A percentile compares a stretch with the other conserved stretches of the same genome.
phyloP scores from a whole-genome alignment of 169 alveolate species.

The Plasmodium billcollinsi region DNA sequence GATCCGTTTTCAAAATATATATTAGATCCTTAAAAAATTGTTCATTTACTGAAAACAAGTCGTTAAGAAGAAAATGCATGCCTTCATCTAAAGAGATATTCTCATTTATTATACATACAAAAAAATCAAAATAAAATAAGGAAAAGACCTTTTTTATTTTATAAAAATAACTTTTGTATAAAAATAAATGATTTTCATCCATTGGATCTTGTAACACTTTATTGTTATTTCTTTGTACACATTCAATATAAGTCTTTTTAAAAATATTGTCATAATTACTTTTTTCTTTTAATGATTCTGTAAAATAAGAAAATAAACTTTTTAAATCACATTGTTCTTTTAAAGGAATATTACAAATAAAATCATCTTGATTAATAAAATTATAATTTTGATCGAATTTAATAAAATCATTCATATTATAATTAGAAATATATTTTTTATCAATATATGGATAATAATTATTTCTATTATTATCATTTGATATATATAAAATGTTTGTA shows the following conservation, averaged over 20 bases:
- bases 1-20: background rate
- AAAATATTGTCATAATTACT: conserved; percentile 12
- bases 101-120: conserved; percentile 37
- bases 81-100: conserved; percentile 16
- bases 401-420: conserved; percentile 10
- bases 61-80: conserved; percentile 23
- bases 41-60: conserved; percentile 9
- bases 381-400: conserved; percentile 29
- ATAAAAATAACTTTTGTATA: conserved; percentile 4
- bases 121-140: conserved; percentile 52
- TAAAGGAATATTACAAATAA: conserved; percentile 25
- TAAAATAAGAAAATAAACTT: conserved; percentile 7
- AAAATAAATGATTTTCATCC: background rate
- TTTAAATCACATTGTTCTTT: conserved; percentile 42
- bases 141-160: conserved; percentile 13
- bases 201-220: background rate
- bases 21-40: background rate
- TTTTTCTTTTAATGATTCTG: conserved; percentile 22
- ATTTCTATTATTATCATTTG: background rate
- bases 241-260: conserved; percentile 15
- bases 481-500: background rate
- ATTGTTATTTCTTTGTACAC: conserved; percentile 17
- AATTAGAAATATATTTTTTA: no score
- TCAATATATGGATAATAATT: background rate
- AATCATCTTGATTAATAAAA: conserved; percentile 27